Percentiles rank a stretch among this genome's conserved stretches.
These are phyloP conservation scores for Nematocida sp. DNA, from an alignment of 371 early-diverging fungal genomes.

Conservation along the genomic window DNA sequence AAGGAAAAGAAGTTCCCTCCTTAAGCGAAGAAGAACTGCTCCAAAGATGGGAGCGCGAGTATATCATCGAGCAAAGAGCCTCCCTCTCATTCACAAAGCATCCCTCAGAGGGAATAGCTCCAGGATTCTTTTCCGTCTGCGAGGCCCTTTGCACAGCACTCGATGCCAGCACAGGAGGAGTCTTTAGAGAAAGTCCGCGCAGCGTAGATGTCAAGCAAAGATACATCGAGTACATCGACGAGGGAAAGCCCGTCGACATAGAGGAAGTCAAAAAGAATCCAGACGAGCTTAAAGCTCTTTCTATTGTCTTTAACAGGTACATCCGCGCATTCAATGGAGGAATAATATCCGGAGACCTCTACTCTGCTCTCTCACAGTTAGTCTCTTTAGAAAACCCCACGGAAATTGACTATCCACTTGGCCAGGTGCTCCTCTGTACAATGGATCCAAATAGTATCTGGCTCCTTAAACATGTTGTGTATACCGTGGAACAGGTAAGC, in stretches of 20 bases:
- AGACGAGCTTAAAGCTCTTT: constrained; percentile 34
- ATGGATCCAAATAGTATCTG: constrained; percentile 27
- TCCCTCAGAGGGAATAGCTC: constrained; percentile 25
- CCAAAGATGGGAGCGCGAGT: background rate
- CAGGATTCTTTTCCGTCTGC: constrained; percentile 24
- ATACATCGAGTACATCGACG: constrained; percentile 19
- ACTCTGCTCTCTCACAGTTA: constrained; percentile 5
- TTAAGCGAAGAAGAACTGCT: background rate
- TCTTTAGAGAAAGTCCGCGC: constrained; percentile 13
- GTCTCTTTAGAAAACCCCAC: background rate
- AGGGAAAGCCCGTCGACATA: constrained; percentile 16
- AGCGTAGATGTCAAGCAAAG: constrained; percentile 5
- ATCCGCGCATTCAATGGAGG: constrained; percentile 41
- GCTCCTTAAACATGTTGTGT: constrained; percentile 47
- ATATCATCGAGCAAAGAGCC: background rate
- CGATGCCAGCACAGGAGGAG: constrained; percentile 24
- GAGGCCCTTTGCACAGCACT: constrained; percentile 15
- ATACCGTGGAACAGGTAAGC: constrained; percentile 27
- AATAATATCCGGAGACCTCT: constrained; percentile 32
- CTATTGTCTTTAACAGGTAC: constrained; percentile 50
- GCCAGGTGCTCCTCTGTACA: constrained; percentile 23
- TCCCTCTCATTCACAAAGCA: background rate
- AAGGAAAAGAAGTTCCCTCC: too few species aligned
- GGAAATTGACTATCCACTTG: constrained; percentile 36
- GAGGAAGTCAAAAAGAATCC: constrained; percentile 18